These are phyloP conservation scores for Nicotiana sylvestris DNA, from an alignment of 257 asterid species.

Conservation along the genomic window DNA sequence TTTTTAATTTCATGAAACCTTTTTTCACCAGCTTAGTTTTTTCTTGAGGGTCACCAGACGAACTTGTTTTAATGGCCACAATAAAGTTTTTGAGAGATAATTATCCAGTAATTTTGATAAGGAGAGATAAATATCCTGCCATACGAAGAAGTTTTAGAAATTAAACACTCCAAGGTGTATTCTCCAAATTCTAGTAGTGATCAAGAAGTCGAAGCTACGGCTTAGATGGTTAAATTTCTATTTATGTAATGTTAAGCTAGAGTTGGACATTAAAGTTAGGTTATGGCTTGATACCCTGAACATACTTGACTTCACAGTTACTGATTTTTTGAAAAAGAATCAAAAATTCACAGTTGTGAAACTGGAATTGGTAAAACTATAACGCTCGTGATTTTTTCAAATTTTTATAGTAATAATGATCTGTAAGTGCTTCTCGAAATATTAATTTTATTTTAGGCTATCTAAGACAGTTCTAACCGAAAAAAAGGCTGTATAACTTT, in stretches of 20 bases:
- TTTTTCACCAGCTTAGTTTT: not conserved
- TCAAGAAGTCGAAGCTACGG: not conserved
- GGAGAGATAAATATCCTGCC: not conserved
- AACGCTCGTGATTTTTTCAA: not conserved
- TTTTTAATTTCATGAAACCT: not conserved
- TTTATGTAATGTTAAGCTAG: not conserved
- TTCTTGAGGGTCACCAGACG: not conserved
- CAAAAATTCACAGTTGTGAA: not conserved
- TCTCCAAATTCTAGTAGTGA: not conserved
- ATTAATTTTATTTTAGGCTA: not conserved
- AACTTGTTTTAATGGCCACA: not conserved
- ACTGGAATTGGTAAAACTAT: not conserved
- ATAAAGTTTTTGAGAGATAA: not conserved
- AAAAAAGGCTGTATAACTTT: not conserved
- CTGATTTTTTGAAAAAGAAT: not conserved
- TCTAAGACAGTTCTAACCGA: not conserved
- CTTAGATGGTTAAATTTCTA: not conserved
- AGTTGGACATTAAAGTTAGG: not conserved
- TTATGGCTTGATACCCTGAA: not conserved
- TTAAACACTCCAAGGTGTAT: not conserved
- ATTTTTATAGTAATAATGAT: not conserved
- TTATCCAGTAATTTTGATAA: not conserved
- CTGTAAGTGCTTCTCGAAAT: not conserved
- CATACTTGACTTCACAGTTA: not conserved
- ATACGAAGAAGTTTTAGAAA: not conserved